Evolutionary conservation across 345 rosid genomes (phyloP).

Genomic region (Rubroshorea leprosula): DNA sequence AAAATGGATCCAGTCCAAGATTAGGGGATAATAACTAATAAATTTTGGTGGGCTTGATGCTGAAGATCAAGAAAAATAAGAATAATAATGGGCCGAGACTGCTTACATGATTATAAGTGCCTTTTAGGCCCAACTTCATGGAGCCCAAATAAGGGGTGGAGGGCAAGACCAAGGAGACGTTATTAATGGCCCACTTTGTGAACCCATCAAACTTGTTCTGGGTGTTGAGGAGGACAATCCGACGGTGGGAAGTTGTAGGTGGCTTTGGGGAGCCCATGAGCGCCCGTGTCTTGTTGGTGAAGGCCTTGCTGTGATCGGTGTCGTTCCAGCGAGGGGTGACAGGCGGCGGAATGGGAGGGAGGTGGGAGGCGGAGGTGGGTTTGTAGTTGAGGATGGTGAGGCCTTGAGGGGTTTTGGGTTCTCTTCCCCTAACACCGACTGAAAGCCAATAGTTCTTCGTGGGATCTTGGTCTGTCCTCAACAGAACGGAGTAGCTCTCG

Average conservation of each 20-base stretch:
- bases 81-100: slow-evolving; percentile 20
- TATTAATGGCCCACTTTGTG: slow-evolving; percentile 69
- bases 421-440: slow-evolving; percentile 51
- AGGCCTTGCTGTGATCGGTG: slow-evolving; percentile 38
- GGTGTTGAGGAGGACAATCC: slow-evolving; percentile 61
- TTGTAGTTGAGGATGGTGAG: slow-evolving; percentile 50
- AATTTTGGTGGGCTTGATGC: no score
- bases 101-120: slow-evolving; percentile 28
- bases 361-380: slow-evolving; percentile 28
- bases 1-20: no score
- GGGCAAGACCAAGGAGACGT: slow-evolving; percentile 53
- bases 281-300: slow-evolving; percentile 34
- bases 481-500: slow-evolving; percentile 69
- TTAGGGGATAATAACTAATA: no score
- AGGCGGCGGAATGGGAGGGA: slow-evolving; percentile 50
- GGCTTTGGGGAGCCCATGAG: slow-evolving; percentile 42
- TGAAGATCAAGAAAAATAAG: no score
- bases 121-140: slow-evolving; percentile 36
- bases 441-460: slow-evolving; percentile 52
- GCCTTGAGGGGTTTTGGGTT: slow-evolving; percentile 52
- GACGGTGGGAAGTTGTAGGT: slow-evolving; percentile 25
- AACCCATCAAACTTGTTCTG: slow-evolving; percentile 52
- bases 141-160: slow-evolving; percentile 77
- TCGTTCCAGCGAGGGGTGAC: slow-evolving; percentile 65
- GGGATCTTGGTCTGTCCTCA: slow-evolving; percentile 50